Evolutionary conservation across 371 early-diverging fungal species (phyloP).

Genomic region (Chytridiales sp.): DNA sequence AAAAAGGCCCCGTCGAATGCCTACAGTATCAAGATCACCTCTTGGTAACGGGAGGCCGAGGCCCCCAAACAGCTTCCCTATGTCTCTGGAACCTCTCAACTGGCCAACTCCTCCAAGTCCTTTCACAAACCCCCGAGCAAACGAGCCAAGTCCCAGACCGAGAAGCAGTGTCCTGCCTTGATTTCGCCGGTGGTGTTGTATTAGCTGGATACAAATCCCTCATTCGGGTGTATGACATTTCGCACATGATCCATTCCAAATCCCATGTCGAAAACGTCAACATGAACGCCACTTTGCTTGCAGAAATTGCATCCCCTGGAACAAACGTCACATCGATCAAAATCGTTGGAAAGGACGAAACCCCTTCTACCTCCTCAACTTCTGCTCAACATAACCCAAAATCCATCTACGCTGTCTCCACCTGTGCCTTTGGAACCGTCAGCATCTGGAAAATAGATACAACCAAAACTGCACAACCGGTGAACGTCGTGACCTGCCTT

Average conservation of each 20-base stretch:
- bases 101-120: not conserved
- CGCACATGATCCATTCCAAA: not conserved
- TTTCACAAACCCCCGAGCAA: conserved; percentile 3
- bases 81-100: conserved; percentile 2
- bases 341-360: too few relatives aligned
- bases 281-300: not conserved
- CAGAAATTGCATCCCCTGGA: too few relatives aligned
- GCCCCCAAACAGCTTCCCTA: not conserved
- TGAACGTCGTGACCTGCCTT: not conserved
- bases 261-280: conserved; percentile 2
- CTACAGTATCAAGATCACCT: not conserved
- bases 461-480: not conserved
- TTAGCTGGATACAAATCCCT: conserved; percentile 6
- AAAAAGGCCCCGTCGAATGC: conserved; percentile 28
- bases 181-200: not conserved
- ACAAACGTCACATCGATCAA: too few relatives aligned
- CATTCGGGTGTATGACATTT: conserved; percentile 1
- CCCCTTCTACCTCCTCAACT: too few relatives aligned
- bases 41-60: conserved; percentile 24
- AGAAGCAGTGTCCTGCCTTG: not conserved
- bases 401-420: not conserved
- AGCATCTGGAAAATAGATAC: not conserved
- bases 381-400: conserved; percentile 5
- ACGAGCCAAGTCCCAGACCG: not conserved
- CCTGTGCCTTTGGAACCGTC: not conserved